Evolutionary conservation across 2,329 filamentous ascomycete genomes (phyloP).

Genomic region (Pseudogymnoascus sp.): DNA sequence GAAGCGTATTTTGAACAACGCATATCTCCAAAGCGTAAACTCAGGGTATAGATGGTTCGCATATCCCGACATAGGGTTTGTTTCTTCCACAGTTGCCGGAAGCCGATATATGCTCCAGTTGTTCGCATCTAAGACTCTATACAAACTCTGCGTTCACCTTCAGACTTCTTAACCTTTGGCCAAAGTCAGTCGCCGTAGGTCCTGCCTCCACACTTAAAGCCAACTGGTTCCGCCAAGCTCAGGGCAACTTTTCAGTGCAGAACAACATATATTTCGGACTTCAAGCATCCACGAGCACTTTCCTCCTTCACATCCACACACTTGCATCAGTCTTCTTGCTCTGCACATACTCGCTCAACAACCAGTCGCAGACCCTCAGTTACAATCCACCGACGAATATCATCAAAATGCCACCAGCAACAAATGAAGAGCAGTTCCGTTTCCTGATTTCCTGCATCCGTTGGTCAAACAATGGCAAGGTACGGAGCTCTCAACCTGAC

Average conservation of each 20-base stretch:
- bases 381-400: not conserved
- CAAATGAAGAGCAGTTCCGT: constrained; percentile 50
- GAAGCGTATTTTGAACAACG: too few species aligned
- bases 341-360: not conserved
- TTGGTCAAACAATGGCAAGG: constrained; percentile 51
- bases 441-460: constrained; percentile 61
- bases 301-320: not conserved
- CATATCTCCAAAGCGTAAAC: not conserved
- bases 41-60: not conserved
- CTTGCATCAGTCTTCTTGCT: not conserved
- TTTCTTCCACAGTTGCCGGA: not conserved
- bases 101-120: not conserved
- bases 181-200: not conserved
- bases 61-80: not conserved
- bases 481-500: constrained; percentile 28
- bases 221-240: not conserved
- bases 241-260: not conserved
- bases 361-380: not conserved
- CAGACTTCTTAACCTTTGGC: not conserved
- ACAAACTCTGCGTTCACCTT: not conserved
- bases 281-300: not conserved
- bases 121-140: not conserved
- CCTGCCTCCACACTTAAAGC: not conserved
- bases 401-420: constrained; percentile 40
- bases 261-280: constrained; percentile 4